Evolutionary conservation across 1,284 basidiomycete species (phyloP).

Genomic region (Heterobasidion parviporum): DNA sequence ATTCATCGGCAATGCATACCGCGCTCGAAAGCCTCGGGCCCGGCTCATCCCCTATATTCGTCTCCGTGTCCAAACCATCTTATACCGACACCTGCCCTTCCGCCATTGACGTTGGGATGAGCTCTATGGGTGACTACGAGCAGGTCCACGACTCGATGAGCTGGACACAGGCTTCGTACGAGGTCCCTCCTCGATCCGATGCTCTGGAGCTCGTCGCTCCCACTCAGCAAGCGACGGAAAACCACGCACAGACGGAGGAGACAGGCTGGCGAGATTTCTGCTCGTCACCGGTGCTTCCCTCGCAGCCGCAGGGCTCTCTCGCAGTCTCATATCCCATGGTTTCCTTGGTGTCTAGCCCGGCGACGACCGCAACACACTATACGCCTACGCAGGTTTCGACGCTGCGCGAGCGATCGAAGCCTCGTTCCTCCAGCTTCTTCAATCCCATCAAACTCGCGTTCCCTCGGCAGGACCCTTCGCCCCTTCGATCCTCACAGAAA

Average conservation of each 20-base stretch:
- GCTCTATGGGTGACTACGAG: slow-evolving; percentile 8
- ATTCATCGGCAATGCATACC: slow-evolving; percentile 62
- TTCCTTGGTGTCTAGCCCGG: slow-evolving; percentile 13
- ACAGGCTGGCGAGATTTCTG: slow-evolving; percentile 8
- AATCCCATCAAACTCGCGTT: slow-evolving; percentile 31
- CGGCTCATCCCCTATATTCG: slow-evolving; percentile 36
- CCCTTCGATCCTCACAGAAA: slow-evolving; percentile 15
- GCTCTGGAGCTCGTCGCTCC: slow-evolving; percentile 10
- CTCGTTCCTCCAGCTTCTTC: slow-evolving; percentile 33
- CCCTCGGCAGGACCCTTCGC: slow-evolving; percentile 23
- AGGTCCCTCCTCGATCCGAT: slow-evolving; percentile 2
- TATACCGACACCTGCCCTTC: slow-evolving; percentile 27
- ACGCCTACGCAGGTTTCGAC: slow-evolving; percentile 12
- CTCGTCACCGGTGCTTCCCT: slow-evolving; percentile 5
- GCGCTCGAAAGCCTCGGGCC: slow-evolving; percentile 46
- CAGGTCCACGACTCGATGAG: slow-evolving; percentile 9
- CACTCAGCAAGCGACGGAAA: slow-evolving; percentile 3
- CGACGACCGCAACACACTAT: slow-evolving; percentile 16
- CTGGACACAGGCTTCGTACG: slow-evolving; percentile 12
- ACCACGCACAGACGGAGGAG: slow-evolving; percentile 1
- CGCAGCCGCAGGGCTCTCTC: slow-evolving; percentile 2
- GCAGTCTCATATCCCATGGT: slow-evolving; percentile 11
- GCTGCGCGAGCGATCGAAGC: slow-evolving; percentile 16
- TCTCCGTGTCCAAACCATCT: slow-evolving; percentile 32
- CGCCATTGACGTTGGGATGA: slow-evolving; percentile 25